Percentiles rank a stretch among this genome's conserved stretches.
Evolutionary conservation across 2,329 filamentous ascomycete genomes (phyloP).

Genomic region (Capronia americana): DNA sequence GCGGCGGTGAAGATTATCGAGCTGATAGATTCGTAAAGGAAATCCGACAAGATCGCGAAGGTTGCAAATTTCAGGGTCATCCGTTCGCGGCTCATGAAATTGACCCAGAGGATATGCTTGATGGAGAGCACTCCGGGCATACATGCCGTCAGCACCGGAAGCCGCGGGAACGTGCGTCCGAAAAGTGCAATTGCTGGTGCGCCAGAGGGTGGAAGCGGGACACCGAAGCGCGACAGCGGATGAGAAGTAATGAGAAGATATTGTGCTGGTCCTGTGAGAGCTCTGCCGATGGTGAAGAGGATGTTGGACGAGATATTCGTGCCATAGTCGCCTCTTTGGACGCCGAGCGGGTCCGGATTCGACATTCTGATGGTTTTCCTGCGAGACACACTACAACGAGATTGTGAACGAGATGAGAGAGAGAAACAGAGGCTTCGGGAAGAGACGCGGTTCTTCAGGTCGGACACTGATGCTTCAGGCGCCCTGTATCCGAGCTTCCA

Average conservation of each 20-base stretch:
- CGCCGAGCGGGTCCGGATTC: slow-evolving; percentile 7
- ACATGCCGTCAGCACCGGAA: slow-evolving; percentile 6
- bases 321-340: slow-evolving; percentile 21
- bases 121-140: slow-evolving; percentile 15
- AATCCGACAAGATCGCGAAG: slow-evolving; percentile 15
- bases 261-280: slow-evolving; percentile 16
- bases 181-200: slow-evolving; percentile 6
- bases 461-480: background rate
- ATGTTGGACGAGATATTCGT: slow-evolving; percentile 13
- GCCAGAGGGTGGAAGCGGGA: slow-evolving; percentile 14
- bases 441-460: background rate
- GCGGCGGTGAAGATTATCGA: slow-evolving; percentile 15
- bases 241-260: slow-evolving; percentile 14
- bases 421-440: background rate
- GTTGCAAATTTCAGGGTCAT: slow-evolving; percentile 13
- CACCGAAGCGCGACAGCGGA: slow-evolving; percentile 13
- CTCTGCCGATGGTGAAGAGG: slow-evolving; percentile 11
- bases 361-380: slow-evolving; percentile 7
- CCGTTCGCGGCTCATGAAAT: slow-evolving; percentile 15
- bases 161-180: slow-evolving; percentile 7
- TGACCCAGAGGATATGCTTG: slow-evolving; percentile 21
- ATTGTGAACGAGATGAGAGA: background rate
- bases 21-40: slow-evolving; percentile 14
- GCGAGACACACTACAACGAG: background rate
- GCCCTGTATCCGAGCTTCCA: background rate